Base-by-base conservation (phyloP, 2,329 filamentous ascomycete species). In the Hansfordia pulvinata region DNA sequence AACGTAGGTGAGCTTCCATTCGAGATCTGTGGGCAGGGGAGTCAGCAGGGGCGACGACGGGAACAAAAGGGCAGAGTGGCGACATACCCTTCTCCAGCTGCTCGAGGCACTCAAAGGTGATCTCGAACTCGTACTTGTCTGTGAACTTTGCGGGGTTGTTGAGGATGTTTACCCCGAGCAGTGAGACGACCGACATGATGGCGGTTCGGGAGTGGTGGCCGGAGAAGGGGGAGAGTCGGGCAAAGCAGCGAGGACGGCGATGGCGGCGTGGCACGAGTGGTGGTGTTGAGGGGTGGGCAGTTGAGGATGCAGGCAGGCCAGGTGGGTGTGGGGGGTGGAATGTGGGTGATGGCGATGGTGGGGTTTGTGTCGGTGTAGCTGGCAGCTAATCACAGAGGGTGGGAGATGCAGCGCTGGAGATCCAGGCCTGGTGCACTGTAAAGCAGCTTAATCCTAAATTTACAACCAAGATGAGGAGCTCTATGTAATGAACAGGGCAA, bases 1-100 rank as follows among this genome's bases (percentile, higher is more conserved):
- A 49, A 98, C 90, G 45, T 98, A 98, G 53, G 85, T 98, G 45
- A 98, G 67, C 60, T 98, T 98, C 90, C 90, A 98, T 60, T 98
- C 90, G 35, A 98, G 76, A 59, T 98, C 90, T 93, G 44, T 18
- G 19, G 22, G 13, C 19, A 12, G 23, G n/a, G 4, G 6, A 11
- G 30, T 28, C 41, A 23, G 36, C 32, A 27, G 16, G 16, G 19
- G 9, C 20, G 16, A n/a, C 22, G 10, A 19, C n/a, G 20, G 19
- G 11, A 14, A 4, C 6, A 11, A 7, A 11, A 18, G 20, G 12
- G 20, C 19, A 11, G 16, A 21, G 23, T 23, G 9, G 9, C 10
- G 21, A 37, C 54, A 17, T 54, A 86, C 85, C 86, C 59, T 94
- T 94, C 52, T 93, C 82, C 20, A 98, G 70, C 41, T 79, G 73